These are phyloP conservation scores for Megacollybia marginata DNA, from an alignment of 768 basidiomycete species.

Conservation along the genomic window DNA sequence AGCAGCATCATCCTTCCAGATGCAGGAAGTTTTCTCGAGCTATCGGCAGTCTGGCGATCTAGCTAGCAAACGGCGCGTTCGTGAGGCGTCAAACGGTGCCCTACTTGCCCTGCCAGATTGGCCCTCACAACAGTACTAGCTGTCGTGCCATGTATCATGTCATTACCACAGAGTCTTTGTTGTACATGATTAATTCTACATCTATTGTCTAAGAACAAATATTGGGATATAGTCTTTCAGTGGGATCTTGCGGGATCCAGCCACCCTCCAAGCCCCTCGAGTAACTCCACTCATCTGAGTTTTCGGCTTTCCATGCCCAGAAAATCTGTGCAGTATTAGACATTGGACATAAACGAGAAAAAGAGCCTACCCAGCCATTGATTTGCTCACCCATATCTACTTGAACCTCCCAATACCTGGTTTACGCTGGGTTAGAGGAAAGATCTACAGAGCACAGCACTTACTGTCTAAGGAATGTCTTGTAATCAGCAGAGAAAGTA, in stretches of 20 bases:
- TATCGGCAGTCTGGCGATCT: slow-evolving; percentile 70
- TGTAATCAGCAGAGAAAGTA: slow-evolving; percentile 57
- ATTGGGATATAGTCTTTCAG: slow-evolving; percentile 56
- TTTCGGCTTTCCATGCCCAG: slow-evolving; percentile 72
- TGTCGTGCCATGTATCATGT: neutral
- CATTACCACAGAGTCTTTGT: neutral
- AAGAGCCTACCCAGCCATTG: slow-evolving; percentile 45
- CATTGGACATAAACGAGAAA: neutral
- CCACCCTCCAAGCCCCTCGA: slow-evolving; percentile 65
- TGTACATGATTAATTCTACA: neutral
- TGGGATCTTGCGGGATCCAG: slow-evolving; percentile 70
- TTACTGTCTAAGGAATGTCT: slow-evolving; percentile 52
- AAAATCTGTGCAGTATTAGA: slow-evolving; percentile 19
- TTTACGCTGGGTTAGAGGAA: neutral
- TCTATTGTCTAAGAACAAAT: slow-evolving; percentile 37
- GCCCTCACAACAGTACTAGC: neutral
- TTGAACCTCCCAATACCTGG: slow-evolving; percentile 76
- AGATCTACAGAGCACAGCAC: slow-evolving; percentile 12
- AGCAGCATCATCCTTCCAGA: slow-evolving; percentile 65
- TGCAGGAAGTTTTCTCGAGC: slow-evolving; percentile 64
- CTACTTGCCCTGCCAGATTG: slow-evolving; percentile 63
- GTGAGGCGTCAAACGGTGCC: slow-evolving; percentile 74
- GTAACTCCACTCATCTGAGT: slow-evolving; percentile 73
- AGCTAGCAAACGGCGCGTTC: slow-evolving; percentile 67
- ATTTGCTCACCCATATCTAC: slow-evolving; percentile 65